Conservation (phyloP, 2,329 filamentous ascomycete genomes). For the Fusarium buharicum region DNA sequence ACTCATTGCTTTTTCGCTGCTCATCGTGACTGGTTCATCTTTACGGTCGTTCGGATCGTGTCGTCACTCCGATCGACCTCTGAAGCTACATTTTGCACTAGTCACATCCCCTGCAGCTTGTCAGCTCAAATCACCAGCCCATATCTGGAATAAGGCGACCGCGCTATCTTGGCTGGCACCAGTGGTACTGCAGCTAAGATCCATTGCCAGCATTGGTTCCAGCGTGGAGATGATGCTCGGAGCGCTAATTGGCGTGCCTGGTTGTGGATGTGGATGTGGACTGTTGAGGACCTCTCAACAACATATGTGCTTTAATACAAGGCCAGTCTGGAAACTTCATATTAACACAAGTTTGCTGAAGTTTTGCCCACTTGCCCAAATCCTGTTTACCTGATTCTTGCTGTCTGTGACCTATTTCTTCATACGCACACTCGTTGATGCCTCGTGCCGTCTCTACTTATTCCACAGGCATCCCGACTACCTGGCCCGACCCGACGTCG, state of each 20-base stretch:
- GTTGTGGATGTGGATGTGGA: constrained; percentile 14
- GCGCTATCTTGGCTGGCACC: constrained; percentile 9
- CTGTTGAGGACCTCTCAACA: constrained; percentile 23
- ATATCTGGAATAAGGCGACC: constrained; percentile 22
- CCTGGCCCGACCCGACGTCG: constrained; percentile 22
- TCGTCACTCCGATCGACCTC: constrained; percentile 28
- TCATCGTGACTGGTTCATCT: constrained; percentile 16
- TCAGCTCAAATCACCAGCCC: constrained; percentile 26
- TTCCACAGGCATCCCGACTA: not conserved
- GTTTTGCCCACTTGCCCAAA: too few relatives aligned
- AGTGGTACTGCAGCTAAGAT: constrained; percentile 10
- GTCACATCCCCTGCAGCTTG: constrained; percentile 31
- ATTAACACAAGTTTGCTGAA: too few relatives aligned
- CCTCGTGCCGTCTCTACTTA: not conserved
- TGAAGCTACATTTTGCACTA: constrained; percentile 23
- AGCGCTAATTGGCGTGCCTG: constrained; percentile 28
- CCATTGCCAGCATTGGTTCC: constrained; percentile 8
- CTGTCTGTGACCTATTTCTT: not conserved
- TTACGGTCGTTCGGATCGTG: constrained; percentile 12
- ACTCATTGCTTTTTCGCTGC: constrained; percentile 6
- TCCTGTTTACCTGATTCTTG: too few relatives aligned
- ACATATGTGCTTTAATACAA: not conserved
- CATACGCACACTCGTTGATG: not conserved
- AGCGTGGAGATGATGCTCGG: constrained; percentile 27
- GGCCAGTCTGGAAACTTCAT: not conserved